Conservation (phyloP, 805 yeast species). For the Maudiozyma serrabonitensis region DNA sequence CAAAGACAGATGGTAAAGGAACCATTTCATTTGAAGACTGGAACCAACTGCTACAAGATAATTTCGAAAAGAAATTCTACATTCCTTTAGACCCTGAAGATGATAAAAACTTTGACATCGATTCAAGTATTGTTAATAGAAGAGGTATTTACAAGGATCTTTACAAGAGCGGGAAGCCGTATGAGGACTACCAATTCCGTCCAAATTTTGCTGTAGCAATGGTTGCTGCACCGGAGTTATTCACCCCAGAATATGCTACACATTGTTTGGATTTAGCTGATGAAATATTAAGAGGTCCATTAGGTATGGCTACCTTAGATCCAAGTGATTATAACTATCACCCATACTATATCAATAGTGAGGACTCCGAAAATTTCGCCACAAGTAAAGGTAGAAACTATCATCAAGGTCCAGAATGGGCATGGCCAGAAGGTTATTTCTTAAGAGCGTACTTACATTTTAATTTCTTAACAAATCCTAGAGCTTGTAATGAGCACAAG, state of each 20-base stretch:
- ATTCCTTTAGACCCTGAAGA: slow-evolving; percentile 57
- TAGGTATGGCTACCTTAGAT: slow-evolving; percentile 87
- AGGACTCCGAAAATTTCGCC: slow-evolving; percentile 77
- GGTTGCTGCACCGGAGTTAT: slow-evolving; percentile 91
- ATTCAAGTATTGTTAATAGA: slow-evolving; percentile 61
- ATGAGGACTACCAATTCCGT: slow-evolving; percentile 87
- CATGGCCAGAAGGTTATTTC: slow-evolving; percentile 84
- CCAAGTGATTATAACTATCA: slow-evolving; percentile 88
- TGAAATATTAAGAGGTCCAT: slow-evolving; percentile 65
- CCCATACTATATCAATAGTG: slow-evolving; percentile 77
- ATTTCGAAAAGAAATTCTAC: slow-evolving; percentile 73
- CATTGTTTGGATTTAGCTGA: slow-evolving; percentile 69
- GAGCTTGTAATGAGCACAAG: slow-evolving; percentile 25
- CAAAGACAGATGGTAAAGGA: slow-evolving; percentile 44
- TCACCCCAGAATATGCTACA: slow-evolving; percentile 50
- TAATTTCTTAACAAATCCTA: slow-evolving; percentile 34
- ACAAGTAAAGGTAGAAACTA: slow-evolving; percentile 93
- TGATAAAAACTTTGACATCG: slow-evolving; percentile 53
- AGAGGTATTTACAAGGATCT: slow-evolving; percentile 92
- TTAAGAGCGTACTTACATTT: slow-evolving; percentile 63
- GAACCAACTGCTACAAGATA: slow-evolving; percentile 58
- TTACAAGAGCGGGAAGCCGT: slow-evolving; percentile 71
- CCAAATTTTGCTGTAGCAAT: slow-evolving; percentile 90
- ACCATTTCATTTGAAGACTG: slow-evolving; percentile 53
- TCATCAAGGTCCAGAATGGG: slow-evolving; percentile 99